Base-by-base conservation (phyloP, 2,329 filamentous ascomycete species). In the Aspergillus terreus region DNA sequence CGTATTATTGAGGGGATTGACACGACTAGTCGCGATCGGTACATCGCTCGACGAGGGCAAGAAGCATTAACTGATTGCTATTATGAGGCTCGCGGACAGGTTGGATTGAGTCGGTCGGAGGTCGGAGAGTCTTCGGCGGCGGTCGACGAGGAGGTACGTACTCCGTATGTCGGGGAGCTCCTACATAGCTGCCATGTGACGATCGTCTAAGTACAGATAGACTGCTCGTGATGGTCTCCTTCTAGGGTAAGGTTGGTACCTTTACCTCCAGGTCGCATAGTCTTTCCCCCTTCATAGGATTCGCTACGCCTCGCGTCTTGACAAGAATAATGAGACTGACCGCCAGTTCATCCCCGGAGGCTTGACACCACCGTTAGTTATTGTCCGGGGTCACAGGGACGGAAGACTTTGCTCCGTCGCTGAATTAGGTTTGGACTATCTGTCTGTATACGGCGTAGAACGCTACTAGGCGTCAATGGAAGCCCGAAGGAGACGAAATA, bases 341-440 rank as follows among this genome's bases (percentile, higher is more conserved):
- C 42, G 46, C 46, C 40, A 30, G 36, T 33, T 17, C 21, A 32
- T 23, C 27, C 7, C 27, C 27, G 7, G 27, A 30, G 6, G 10
- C 27, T 30, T 9, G 27, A 30, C 6, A 4, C 7, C 27, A 30
- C 27, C 27, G 27, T 30, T 30, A 30, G 2, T 19, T 3, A 2
- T 30, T 30, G 27, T 11, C 27, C 7, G 27, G 23, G 27, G 23
- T 17, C 50, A 44, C 47, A 48, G 38, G 40, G 25, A 42, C 51
- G 52, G 52, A 54, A 21, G 38, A 51, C 48, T 47, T 44, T 51
- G 44, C 52, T 54, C 52, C 52, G 49, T 44, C 38, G 21, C 36
- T 23, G 33, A 23, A 40, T 47, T 47, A 41, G 17, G 35, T 36
- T 38, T 43, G 17, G n/a, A 17, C 27, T 21, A 43, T 43, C 46